A percentile compares a stretch with the other conserved stretches of the same genome.
phyloP scores from a whole-genome alignment of 306 rosid species.

The Acacia acuminata region DNA sequence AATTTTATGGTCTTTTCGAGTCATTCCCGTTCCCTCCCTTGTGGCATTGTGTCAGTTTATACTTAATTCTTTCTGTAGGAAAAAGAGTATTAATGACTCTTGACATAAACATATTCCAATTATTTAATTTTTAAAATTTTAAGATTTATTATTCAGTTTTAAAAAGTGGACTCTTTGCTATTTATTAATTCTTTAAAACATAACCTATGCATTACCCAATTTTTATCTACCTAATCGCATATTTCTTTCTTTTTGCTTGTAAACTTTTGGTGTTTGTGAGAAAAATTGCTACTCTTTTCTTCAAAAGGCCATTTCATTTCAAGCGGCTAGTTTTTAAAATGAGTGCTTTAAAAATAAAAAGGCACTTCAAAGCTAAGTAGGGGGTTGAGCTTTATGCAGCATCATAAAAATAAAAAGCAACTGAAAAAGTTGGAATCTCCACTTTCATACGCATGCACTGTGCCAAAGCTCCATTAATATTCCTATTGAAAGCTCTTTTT shows the following conservation, averaged over 20 bases:
- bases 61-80: background rate
- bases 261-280: background rate
- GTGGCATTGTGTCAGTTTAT: background rate
- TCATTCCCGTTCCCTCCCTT: background rate
- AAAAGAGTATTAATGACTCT: background rate
- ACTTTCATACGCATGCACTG: background rate
- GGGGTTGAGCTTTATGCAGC: slow-evolving; percentile 22
- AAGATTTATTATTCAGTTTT: background rate
- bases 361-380: slow-evolving; percentile 11
- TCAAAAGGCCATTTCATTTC: background rate
- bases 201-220: no score
- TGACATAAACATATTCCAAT: background rate
- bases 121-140: background rate
- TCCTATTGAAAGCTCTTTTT: slow-evolving; percentile 18
- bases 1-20: background rate
- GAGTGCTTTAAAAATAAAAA: background rate
- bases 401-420: background rate
- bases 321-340: background rate
- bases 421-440: slow-evolving; percentile 1
- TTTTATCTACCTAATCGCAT: no score
- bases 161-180: no score
- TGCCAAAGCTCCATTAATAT: slow-evolving; percentile 30
- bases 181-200: no score
- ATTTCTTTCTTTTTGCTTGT: background rate
- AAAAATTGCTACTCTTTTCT: background rate